Evolutionary conservation across 208 protist species (phyloP), one percentile per base, ranked within the genome.

Genomic region (Leishmania aethiopica): DNA sequence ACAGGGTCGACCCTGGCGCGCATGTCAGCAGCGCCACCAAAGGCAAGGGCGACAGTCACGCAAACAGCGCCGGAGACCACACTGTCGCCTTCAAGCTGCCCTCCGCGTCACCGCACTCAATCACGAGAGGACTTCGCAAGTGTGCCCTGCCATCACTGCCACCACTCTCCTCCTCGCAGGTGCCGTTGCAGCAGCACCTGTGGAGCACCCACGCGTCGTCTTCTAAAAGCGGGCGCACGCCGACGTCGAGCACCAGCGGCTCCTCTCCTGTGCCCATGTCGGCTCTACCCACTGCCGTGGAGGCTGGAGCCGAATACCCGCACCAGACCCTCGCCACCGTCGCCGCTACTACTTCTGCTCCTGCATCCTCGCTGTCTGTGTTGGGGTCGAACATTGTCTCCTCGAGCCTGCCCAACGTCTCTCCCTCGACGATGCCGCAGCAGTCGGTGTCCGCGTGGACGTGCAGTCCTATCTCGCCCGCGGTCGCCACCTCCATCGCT

Each of bases 91-190:
- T 64, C 73, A 64, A 77, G 32, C 35, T 22, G 19, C 28, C 5
- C 51, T 37, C 73, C 1, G 28, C 17, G 49, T 28, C 51, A 62
- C 49, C 35, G 47, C 47, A 3, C 35, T 15, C n/a, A 62, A 10
- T 17, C 73, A 40, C n/a, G 6, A 28, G 53, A 45, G 51, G 73
- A 37, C 22, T 42, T 62, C 32, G 5, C 73, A 47, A 13, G 32
- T 17, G 75, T 15, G 49, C 51, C 22, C n/a, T 15, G 22, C 25
- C 75, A n/a, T 78, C 35, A n/a, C 75, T 78, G 75, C 55, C 53
- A 22, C 75, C 75, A 19, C 75, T 78, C 22, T 51, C 75, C 19
- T 4, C 49, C n/a, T 60, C 73, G 3, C 32, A 77, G 47, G 17
- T 32, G 32, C 17, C 35, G 25, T 75, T 45, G n/a, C 71, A 75